Evolutionary conservation across 192 early-diverging fungal genomes (phyloP).

Genomic region (Cladochytrium replicatum): DNA sequence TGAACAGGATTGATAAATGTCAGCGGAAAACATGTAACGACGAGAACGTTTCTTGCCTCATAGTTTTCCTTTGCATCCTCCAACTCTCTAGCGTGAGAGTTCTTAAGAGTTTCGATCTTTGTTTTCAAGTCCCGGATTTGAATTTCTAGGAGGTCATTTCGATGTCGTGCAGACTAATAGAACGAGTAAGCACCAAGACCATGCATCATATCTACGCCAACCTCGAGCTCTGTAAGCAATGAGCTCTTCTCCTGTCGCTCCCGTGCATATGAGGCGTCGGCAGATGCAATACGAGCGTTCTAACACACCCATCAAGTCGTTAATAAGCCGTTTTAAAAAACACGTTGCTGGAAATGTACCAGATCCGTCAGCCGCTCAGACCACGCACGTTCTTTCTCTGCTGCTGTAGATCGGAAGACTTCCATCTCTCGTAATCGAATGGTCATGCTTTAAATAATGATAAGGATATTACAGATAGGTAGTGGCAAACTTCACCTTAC

Average conservation of each 20-base stretch:
- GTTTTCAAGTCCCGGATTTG: slow-evolving; percentile 38
- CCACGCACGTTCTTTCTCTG: slow-evolving; percentile 7
- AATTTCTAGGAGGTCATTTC: no score
- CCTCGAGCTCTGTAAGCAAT: slow-evolving; percentile 17
- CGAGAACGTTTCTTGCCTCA: no score
- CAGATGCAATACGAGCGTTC: not conserved
- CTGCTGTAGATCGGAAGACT: slow-evolving; percentile 1
- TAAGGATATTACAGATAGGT: not conserved
- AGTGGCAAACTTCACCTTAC: not conserved
- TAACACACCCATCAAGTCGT: slow-evolving; percentile 18
- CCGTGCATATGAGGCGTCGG: not conserved
- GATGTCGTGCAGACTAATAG: no score
- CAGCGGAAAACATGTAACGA: no score
- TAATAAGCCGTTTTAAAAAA: no score
- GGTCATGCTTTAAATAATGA: slow-evolving; percentile 11
- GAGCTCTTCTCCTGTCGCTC: slow-evolving; percentile 14
- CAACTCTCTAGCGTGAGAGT: slow-evolving; percentile 27
- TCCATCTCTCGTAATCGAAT: slow-evolving; percentile 25
- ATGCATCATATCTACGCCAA: no score
- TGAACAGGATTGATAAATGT: no score
- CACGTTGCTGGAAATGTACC: no score
- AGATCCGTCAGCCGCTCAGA: slow-evolving; percentile 9
- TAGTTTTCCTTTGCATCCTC: slow-evolving; percentile 12
- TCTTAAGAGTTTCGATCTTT: slow-evolving; percentile 24
- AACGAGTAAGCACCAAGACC: no score